Evolutionary conservation across 2,329 filamentous ascomycete genomes (phyloP), one percentile per base, ranked within the genome.

Genomic region (Aureobasidium pullulans): DNA sequence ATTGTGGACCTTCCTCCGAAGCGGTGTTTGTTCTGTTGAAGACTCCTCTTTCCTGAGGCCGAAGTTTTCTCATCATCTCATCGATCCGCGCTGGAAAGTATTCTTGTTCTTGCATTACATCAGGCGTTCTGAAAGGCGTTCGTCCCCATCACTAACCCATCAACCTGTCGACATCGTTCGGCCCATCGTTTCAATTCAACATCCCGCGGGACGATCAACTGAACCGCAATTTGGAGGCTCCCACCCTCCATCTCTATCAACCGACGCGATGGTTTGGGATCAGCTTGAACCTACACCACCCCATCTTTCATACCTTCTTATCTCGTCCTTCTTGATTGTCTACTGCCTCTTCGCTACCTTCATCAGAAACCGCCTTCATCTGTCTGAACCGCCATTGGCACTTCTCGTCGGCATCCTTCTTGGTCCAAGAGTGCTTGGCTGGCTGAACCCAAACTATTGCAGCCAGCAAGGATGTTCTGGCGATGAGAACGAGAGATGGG

Each of bases 381-480:
- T 79, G 15, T 77, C 75, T 10, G 77, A 79, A 66, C 77, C 77
- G 4, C 76, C 77, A 5, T 69, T 79, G 19, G 77, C 77, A 13
- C 74, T 77, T 0, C 57, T 78, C 1, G 70, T 77, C 44, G 77
- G 77, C 6, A 77, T 79, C 39, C 42, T 75, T 31, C 67, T 77
- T 10, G 77, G 77, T 7, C 77, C 77, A 0, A 66, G 65, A 34
- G 73, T 70, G 1, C 64, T 77, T 2, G 69, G 68, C 29, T 69
- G 75, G 62, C 62, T 79, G 8, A 71, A 62, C 3, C 77, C 77
- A 50, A 75, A 63, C 61, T 71, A 64, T 66, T 77, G 63, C 71
- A 73, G 61, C 52, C 62, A 65, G 15, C 62, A 63, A 54, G 62
- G 66, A 49, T 68, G 66, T 59, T 40, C 34, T 23, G 61, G 54